Evolutionary conservation across 179 eudicot species (phyloP), one percentile per base, ranked within the genome.

Genomic region (Gypsophila paniculata): DNA sequence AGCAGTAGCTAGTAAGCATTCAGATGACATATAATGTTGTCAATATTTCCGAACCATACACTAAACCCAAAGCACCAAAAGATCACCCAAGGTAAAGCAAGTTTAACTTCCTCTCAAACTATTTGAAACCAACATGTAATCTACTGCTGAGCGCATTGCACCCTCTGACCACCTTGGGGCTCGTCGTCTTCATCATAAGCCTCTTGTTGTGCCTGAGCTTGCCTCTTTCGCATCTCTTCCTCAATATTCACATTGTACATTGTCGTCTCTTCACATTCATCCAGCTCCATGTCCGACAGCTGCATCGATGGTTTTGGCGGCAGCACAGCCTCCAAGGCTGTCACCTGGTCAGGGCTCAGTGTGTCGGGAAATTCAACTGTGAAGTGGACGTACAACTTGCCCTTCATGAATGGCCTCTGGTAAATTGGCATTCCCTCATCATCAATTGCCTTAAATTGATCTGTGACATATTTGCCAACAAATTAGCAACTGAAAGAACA

Each of bases 71-170:
- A n/a, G n/a, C n/a, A n/a, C n/a, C n/a, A n/a, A n/a, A 11, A 5
- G 10, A 44, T 9, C 1, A 1, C 4, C 12, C 49, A 44, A 11
- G 4, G 52, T 13, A 1, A 46, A 46, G 17, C 52, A 39, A 39
- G 10, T 2, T 15, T 9, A 11, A 46, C 9, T 46, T 46, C 52
- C 52, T 46, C 14, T 13, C 46, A 42, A 46, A 46, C 10, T 0
- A 13, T 2, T 10, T 46, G 15, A 46, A 46, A 46, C 52, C 15
- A 1, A 10, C 1, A 13, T 0, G 52, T 11, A 58, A 23, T 73
- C 76, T 78, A 87, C 86, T 87, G 89, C 55, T 87, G 91, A 5
- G 91, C 91, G 80, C 91, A 87, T 46, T 86, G 88, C 42, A 87
- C 89, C 71, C 88, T 86, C 71, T 87, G 88, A 62, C 76, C 82